These are phyloP conservation scores for Casuarina glauca DNA, from an alignment of 306 rosid species.

Conservation along the genomic window DNA sequence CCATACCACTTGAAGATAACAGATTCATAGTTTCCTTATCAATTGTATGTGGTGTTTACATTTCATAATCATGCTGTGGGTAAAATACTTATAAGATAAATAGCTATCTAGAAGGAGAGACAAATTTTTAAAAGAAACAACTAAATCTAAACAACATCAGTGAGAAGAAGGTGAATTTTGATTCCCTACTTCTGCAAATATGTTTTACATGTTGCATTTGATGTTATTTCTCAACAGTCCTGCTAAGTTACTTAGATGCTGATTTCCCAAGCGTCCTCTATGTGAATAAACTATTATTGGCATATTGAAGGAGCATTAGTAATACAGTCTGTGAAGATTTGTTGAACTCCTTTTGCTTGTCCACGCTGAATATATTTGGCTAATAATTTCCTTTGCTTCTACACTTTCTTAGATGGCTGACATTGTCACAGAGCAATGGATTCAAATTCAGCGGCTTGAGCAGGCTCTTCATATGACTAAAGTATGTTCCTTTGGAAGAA, in stretches of 20 bases:
- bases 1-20: not conserved
- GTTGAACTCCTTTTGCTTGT: not conserved
- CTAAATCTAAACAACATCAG: not conserved
- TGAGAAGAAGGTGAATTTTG: not conserved
- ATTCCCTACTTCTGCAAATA: not conserved
- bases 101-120: not conserved
- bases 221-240: not conserved
- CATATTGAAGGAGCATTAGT: not conserved
- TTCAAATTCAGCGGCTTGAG: slow-evolving; percentile 89
- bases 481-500: slow-evolving; percentile 39
- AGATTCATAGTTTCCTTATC: not conserved
- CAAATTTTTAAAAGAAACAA: not conserved
- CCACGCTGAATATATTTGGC: not conserved
- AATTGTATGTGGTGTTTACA: not conserved
- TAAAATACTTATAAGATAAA: not conserved
- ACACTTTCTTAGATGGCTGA: slow-evolving; percentile 60
- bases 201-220: not conserved
- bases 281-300: not conserved
- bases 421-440: slow-evolving; percentile 83
- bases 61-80: not conserved
- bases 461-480: slow-evolving; percentile 83
- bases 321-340: not conserved
- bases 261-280: not conserved
- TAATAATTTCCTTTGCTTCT: slow-evolving; percentile 24
- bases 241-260: not conserved